Conservation (phyloP, 2,329 filamentous ascomycete genomes). For the Xylaria sp. region DNA sequence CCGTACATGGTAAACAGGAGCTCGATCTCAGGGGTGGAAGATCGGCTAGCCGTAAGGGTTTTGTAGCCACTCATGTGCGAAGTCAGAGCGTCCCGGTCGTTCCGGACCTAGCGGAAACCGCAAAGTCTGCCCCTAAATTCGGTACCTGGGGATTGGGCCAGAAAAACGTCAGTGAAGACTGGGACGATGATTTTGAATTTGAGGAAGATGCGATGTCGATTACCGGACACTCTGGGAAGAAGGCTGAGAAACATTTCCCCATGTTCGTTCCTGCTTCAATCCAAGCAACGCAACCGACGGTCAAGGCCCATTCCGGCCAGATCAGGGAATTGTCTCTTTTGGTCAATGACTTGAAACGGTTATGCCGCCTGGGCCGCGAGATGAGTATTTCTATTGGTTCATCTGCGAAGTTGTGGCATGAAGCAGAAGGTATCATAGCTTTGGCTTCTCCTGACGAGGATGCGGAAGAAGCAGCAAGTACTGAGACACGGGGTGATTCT, state of each 20-base stretch:
- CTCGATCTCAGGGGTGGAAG: constrained; percentile 73
- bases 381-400: constrained; percentile 68
- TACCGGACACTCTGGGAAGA: constrained; percentile 44
- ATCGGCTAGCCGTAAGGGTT: constrained; percentile 67
- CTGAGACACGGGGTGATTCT: constrained; percentile 46
- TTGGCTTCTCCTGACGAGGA: constrained; percentile 74
- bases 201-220: constrained; percentile 49
- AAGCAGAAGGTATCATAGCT: constrained; percentile 86
- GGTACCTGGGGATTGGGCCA: constrained; percentile 82
- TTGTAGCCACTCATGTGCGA: constrained; percentile 73
- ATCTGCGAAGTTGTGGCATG: constrained; percentile 71
- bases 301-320: constrained; percentile 83
- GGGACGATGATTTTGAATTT: constrained; percentile 90
- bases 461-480: constrained; percentile 46
- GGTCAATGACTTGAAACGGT: constrained; percentile 81
- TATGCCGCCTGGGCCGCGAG: constrained; percentile 72
- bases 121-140: constrained; percentile 70
- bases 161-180: constrained; percentile 82
- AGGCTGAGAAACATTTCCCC: constrained; percentile 46
- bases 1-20: constrained; percentile 78
- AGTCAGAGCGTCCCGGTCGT: constrained; percentile 82
- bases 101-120: constrained; percentile 64
- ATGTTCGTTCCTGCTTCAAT: constrained; percentile 83
- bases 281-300: constrained; percentile 79
- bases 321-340: constrained; percentile 80